Evolutionary conservation across 2,329 filamentous ascomycete genomes (phyloP).

Genomic region (Emydomyces testavorans): DNA sequence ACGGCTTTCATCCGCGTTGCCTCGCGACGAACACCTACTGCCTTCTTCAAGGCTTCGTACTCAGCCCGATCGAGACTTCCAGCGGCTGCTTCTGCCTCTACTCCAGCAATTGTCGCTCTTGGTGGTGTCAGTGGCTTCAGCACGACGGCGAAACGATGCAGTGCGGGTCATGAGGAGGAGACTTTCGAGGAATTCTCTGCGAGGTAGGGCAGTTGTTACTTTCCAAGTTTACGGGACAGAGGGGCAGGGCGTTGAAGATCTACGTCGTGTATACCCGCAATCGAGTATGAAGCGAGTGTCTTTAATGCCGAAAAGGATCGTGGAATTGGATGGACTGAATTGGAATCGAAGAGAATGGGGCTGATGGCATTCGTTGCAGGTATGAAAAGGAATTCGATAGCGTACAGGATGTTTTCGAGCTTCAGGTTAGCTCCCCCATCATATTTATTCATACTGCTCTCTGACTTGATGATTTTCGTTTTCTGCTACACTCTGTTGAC

Average conservation of each 20-base stretch:
- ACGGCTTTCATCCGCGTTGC: slow-evolving; percentile 58
- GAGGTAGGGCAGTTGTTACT: slow-evolving; percentile 52
- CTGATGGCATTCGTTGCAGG: slow-evolving; percentile 42
- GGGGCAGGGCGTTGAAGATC: no score
- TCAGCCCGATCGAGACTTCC: slow-evolving; percentile 48
- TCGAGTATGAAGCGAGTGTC: slow-evolving; percentile 23
- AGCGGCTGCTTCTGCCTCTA: slow-evolving; percentile 43
- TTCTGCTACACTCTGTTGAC: background rate
- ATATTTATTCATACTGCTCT: slow-evolving; percentile 20
- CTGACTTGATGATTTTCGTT: background rate
- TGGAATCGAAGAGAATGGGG: slow-evolving; percentile 18
- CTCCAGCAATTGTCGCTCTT: slow-evolving; percentile 42
- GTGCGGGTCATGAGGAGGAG: slow-evolving; percentile 70
- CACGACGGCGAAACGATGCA: slow-evolving; percentile 45
- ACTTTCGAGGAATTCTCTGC: slow-evolving; percentile 98
- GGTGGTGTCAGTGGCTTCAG: slow-evolving; percentile 54
- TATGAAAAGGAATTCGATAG: slow-evolving; percentile 98
- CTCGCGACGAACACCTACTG: slow-evolving; percentile 50
- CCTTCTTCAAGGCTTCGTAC: slow-evolving; percentile 54
- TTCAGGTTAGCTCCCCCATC: slow-evolving; percentile 57
- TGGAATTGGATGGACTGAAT: background rate
- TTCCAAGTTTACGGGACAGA: slow-evolving; percentile 6
- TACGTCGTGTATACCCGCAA: background rate
- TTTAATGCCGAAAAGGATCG: slow-evolving; percentile 14
- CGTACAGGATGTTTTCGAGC: slow-evolving; percentile 98